A percentile compares a stretch with the other conserved stretches of the same genome.
These are phyloP conservation scores for Coniochaeta pulveracea DNA, from an alignment of 2,329 filamentous ascomycete genomes.

Conservation along the genomic window DNA sequence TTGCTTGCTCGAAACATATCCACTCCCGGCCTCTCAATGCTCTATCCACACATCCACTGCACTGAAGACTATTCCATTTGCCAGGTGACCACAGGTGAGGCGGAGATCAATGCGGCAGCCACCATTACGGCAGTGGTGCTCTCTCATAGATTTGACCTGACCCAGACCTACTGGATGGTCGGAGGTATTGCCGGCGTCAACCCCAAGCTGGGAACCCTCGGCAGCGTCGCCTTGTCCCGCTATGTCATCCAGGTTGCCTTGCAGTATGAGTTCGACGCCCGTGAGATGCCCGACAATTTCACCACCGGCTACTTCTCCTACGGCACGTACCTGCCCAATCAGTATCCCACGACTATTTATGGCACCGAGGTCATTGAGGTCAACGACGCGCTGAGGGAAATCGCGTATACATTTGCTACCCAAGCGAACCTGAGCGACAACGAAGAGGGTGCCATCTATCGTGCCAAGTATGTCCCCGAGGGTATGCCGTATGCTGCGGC, in stretches of 20 bases:
- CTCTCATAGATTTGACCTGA: conserved; percentile 51
- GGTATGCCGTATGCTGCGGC: conserved; percentile 28
- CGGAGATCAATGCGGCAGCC: conserved; percentile 64
- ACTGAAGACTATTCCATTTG: conserved; percentile 49
- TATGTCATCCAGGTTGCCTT: conserved; percentile 65
- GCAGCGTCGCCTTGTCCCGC: conserved; percentile 54
- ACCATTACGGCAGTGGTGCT: conserved; percentile 54
- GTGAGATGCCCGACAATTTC: conserved; percentile 55
- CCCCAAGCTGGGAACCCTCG: conserved; percentile 54
- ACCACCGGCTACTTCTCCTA: conserved; percentile 59
- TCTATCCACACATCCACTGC: conserved; percentile 56
- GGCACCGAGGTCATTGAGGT: conserved; percentile 62
- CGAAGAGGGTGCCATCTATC: conserved; percentile 35
- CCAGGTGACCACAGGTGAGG: conserved; percentile 57
- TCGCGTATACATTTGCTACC: conserved; percentile 37
- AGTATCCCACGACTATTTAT: conserved; percentile 49
- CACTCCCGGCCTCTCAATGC: conserved; percentile 50
- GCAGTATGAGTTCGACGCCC: conserved; percentile 64
- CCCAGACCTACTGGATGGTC: conserved; percentile 57
- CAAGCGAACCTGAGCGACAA: conserved; percentile 42
- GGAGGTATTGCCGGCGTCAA: conserved; percentile 67
- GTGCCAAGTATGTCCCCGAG: conserved; percentile 35
- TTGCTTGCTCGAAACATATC: conserved; percentile 45
- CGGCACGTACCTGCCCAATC: conserved; percentile 39
- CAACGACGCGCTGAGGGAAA: conserved; percentile 43